A percentile compares a stretch with the other conserved stretches of the same genome.
These are phyloP conservation scores for Eucalyptus polyanthemos DNA, from an alignment of 345 rosid species.

Conservation along the genomic window DNA sequence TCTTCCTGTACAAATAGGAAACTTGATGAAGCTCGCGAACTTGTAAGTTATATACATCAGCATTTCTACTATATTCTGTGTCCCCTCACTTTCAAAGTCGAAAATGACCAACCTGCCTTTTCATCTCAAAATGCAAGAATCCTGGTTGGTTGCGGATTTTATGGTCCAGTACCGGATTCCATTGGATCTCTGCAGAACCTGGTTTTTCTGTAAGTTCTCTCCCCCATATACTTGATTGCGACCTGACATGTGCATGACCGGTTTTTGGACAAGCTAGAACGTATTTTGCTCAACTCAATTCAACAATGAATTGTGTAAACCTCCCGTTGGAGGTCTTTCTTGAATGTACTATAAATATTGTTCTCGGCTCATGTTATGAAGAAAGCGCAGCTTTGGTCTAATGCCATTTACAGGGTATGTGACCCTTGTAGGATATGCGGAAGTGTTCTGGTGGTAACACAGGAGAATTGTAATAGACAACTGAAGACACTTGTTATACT, in stretches of 20 bases:
- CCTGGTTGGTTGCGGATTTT: conserved; percentile 67
- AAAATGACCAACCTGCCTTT: background rate
- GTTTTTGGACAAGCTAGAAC: background rate
- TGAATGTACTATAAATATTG: no score
- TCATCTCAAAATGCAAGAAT: conserved; percentile 24
- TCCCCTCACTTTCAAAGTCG: background rate
- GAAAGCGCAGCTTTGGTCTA: no score
- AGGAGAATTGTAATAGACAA: no score
- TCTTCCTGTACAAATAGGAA: conserved; percentile 51
- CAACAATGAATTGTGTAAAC: no score
- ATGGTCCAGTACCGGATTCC: conserved; percentile 55
- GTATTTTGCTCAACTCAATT: background rate
- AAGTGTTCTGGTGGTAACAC: no score
- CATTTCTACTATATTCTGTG: background rate
- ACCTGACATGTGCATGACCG: background rate
- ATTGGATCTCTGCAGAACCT: conserved; percentile 50
- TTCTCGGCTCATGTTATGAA: no score
- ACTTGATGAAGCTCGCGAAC: conserved; percentile 36
- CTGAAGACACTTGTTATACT: no score
- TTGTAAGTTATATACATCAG: conserved; percentile 37
- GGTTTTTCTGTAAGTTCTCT: conserved; percentile 38
- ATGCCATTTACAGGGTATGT: no score
- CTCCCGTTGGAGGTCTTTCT: no score
- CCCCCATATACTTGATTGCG: background rate
- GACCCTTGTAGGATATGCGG: no score